Percentiles rank a stretch among this genome's conserved stretches.
Conservation (phyloP, 148 eudicot species). For the Spergularia bocconei region DNA sequence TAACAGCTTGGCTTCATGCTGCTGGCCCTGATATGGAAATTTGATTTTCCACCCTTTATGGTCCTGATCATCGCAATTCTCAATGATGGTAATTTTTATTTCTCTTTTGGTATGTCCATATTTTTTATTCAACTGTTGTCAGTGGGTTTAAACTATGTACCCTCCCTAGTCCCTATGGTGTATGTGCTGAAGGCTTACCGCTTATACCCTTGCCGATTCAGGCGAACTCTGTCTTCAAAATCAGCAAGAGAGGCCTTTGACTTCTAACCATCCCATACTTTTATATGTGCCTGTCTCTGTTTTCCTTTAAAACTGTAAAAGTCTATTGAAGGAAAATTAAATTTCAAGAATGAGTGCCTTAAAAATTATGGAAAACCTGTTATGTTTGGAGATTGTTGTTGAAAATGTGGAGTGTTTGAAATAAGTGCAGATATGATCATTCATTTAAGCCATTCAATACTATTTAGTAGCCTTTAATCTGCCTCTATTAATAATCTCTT, state of each 20-base stretch:
- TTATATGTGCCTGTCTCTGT: too few species aligned
- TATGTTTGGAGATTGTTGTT: too few species aligned
- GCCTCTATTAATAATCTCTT: neutral
- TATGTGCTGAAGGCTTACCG: neutral
- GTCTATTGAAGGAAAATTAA: neutral
- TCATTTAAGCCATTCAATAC: neutral
- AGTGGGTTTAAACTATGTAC: neutral
- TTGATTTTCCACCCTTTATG: constrained; percentile 98
- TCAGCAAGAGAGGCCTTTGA: too few species aligned
- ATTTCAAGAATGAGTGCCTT: neutral
- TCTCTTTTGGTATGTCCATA: neutral
- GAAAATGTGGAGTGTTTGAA: neutral
- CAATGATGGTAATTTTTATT: constrained; percentile 63
- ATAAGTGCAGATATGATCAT: neutral
- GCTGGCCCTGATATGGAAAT: constrained; percentile 88
- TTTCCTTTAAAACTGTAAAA: neutral
- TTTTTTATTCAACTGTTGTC: too few species aligned
- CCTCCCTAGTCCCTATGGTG: neutral
- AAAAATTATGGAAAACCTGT: too few species aligned
- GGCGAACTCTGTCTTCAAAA: neutral
- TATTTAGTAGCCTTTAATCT: neutral
- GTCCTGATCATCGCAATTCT: constrained; percentile 98
- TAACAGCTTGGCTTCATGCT: constrained; percentile 96
- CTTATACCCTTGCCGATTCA: neutral
- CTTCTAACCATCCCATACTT: too few species aligned